phyloP scores from a whole-genome alignment of 73 alveolate species.

The Effrenium voratum region DNA sequence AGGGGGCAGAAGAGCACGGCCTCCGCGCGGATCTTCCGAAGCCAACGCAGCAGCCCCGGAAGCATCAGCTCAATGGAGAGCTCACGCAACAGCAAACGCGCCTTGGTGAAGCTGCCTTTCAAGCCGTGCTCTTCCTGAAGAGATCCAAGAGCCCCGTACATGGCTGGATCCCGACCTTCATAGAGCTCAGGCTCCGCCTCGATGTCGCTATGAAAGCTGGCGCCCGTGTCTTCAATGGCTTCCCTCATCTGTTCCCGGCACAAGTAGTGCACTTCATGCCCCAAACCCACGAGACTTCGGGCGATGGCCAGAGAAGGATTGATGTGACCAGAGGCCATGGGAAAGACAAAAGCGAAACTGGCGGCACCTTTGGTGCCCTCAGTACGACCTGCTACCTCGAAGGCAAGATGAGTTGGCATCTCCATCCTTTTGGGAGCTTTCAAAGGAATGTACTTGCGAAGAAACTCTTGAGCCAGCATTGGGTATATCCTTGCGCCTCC shows the following conservation, averaged over 20 bases:
- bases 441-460: neutral
- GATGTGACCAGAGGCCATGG: conserved; percentile 36
- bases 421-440: neutral
- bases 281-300: neutral
- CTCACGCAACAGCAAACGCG: neutral
- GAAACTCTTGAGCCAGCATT: neutral
- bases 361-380: neutral
- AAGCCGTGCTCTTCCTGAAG: neutral
- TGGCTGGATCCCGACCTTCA: neutral
- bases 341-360: neutral
- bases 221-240: conserved; percentile 22
- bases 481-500: neutral
- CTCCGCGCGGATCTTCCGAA: neutral
- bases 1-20: neutral
- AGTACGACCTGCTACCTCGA: neutral
- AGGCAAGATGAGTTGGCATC: neutral
- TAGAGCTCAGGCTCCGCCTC: neutral
- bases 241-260: conserved; percentile 41
- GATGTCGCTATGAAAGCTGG: neutral
- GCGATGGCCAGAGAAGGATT: conserved; percentile 19
- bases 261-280: conserved; percentile 6
- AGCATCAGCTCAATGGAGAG: neutral
- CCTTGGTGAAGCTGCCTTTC: neutral
- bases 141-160: neutral
- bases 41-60: neutral